A percentile compares a stretch with the other conserved stretches of the same genome.
These are phyloP conservation scores for Ophiostoma sp. DNA, from an alignment of 2,329 filamentous ascomycete genomes.

Conservation along the genomic window DNA sequence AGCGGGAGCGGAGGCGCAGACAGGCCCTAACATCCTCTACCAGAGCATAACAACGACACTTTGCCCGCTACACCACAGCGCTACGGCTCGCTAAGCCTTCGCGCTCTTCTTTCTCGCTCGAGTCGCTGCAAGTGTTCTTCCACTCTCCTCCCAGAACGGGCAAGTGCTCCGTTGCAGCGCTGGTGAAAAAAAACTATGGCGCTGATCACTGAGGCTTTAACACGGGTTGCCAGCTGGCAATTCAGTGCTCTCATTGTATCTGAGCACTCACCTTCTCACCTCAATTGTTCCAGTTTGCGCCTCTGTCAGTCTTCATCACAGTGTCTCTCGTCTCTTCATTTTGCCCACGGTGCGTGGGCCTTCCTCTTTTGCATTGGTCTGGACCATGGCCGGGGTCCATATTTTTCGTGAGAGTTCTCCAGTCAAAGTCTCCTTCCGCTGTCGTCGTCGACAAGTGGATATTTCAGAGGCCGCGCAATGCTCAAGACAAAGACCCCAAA, in stretches of 20 bases:
- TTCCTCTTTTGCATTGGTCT: neutral
- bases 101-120: neutral
- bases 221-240: neutral
- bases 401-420: neutral
- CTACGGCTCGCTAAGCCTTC: neutral
- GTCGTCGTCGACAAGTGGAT: conserved; percentile 7
- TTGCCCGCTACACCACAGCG: neutral
- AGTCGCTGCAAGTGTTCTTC: no score
- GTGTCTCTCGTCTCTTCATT: neutral
- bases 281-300: neutral
- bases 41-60: neutral
- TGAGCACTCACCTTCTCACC: neutral
- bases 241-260: no score
- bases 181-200: neutral
- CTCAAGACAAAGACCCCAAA: neutral
- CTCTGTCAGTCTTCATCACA: neutral
- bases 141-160: neutral
- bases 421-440: neutral
- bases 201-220: neutral
- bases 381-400: conserved; percentile 3
- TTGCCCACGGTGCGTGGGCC: neutral
- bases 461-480: neutral
- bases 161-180: neutral
- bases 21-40: neutral
- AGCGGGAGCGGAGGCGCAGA: neutral